phyloP scores from a whole-genome alignment of 345 rosid genomes.

The Eucalyptus cloeziana region DNA sequence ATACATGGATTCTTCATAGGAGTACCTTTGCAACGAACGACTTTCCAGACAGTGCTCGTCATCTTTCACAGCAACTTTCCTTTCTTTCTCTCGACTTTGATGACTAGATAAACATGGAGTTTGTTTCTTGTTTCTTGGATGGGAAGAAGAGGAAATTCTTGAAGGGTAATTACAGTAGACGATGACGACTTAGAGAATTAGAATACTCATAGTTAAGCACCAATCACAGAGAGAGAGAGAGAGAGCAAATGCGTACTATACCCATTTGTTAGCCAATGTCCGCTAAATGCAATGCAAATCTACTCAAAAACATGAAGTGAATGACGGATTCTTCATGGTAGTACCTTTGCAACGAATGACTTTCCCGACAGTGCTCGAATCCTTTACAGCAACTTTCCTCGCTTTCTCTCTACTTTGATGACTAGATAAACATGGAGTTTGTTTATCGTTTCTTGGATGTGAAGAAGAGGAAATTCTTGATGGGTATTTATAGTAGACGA shows the following conservation, averaged over 20 bases:
- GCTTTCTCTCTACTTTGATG: neutral
- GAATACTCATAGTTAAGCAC: neutral
- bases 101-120: neutral
- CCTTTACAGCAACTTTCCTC: neutral
- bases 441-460: neutral
- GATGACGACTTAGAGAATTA: neutral
- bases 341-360: slow-evolving; percentile 26
- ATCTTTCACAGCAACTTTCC: neutral
- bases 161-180: neutral
- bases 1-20: neutral
- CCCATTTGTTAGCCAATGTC: too few species aligned
- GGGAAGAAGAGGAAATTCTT: neutral
- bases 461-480: neutral
- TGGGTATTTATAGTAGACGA: neutral
- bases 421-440: neutral
- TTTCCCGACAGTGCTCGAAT: slow-evolving; percentile 9
- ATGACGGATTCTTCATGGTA: neutral
- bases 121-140: neutral
- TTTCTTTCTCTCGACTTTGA: too few species aligned
- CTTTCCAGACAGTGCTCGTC: slow-evolving; percentile 12
- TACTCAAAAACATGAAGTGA: neutral
- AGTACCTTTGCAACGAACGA: slow-evolving; percentile 27
- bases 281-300: neutral
- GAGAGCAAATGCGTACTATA: too few species aligned
- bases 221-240: neutral